Conservation (phyloP, 225 moss, liverwort and hornwort species). For the Sphagnum tenellum region DNA sequence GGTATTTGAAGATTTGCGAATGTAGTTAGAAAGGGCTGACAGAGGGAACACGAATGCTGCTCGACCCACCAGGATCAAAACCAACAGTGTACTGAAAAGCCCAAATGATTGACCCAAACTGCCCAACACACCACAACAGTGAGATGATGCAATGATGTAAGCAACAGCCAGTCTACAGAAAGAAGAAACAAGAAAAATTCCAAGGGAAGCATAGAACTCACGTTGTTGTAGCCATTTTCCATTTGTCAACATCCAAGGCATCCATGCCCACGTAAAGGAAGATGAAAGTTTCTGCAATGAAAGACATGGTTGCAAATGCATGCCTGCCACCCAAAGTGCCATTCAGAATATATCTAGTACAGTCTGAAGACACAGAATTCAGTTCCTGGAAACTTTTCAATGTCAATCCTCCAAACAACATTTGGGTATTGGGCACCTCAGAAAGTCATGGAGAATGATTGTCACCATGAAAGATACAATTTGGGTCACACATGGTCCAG, state of each 20-base stretch:
- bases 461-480: too few species aligned
- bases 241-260: slow-evolving; percentile 40
- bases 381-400: too few species aligned
- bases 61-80: slow-evolving; percentile 50
- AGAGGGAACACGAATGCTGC: slow-evolving; percentile 74
- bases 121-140: background rate
- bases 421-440: too few species aligned
- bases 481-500: too few species aligned
- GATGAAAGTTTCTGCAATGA: slow-evolving; percentile 50
- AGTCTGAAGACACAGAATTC: too few species aligned
- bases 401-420: too few species aligned
- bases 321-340: slow-evolving; percentile 4
- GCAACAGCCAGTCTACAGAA: too few species aligned
- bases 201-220: background rate
- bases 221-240: slow-evolving; percentile 14
- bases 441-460: too few species aligned
- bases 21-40: slow-evolving; percentile 63
- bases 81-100: slow-evolving; percentile 33
- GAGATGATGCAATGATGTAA: too few species aligned
- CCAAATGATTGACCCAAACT: slow-evolving; percentile 33
- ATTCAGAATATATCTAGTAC: too few species aligned
- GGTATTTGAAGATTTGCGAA: slow-evolving; percentile 27
- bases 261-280: slow-evolving; percentile 61
- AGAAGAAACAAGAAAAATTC: too few species aligned
- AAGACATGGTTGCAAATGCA: slow-evolving; percentile 47